Percentiles rank a stretch among this genome's conserved stretches.
Evolutionary conservation across 768 basidiomycete species (phyloP).

Genomic region (Glaciozyma martinii): DNA sequence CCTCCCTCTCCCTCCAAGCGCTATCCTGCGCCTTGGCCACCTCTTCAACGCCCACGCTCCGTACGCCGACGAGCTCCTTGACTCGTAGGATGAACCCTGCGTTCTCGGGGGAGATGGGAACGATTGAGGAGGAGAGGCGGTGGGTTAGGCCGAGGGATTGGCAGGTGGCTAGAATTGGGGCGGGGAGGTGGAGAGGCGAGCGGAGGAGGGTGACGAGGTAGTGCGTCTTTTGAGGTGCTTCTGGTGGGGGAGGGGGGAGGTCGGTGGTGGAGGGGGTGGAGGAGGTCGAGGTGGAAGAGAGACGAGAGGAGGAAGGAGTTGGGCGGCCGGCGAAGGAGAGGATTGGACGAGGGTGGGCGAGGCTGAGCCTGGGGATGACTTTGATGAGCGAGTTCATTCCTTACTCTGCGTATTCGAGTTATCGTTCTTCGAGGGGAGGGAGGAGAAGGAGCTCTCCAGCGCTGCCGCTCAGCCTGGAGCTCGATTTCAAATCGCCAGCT

Average conservation of each 20-base stretch:
- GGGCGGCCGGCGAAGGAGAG: background rate
- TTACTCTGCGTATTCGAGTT: background rate
- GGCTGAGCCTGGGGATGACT: background rate
- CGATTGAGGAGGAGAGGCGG: constrained; percentile 24
- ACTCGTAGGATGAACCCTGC: constrained; percentile 20
- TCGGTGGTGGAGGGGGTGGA: background rate
- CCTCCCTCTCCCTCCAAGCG: constrained; percentile 18
- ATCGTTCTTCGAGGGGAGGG: background rate
- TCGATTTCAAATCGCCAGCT: background rate
- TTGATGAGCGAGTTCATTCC: background rate
- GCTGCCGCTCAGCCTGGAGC: background rate
- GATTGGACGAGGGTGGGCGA: background rate
- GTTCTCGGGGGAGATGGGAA: constrained; percentile 15
- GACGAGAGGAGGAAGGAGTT: background rate
- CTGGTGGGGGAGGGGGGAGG: background rate
- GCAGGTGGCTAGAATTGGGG: background rate
- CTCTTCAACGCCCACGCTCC: background rate
- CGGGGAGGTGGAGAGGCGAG: constrained; percentile 24
- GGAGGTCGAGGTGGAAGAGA: background rate
- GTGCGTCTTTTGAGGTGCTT: constrained; percentile 4
- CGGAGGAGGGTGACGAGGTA: constrained; percentile 31
- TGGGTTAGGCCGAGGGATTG: constrained; percentile 23
- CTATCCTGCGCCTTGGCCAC: background rate
- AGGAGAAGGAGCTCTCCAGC: background rate
- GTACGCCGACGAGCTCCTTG: constrained; percentile 27